phyloP scores from a whole-genome alignment of 2,329 filamentous ascomycete genomes.

The Elsinoe arachidis region DNA sequence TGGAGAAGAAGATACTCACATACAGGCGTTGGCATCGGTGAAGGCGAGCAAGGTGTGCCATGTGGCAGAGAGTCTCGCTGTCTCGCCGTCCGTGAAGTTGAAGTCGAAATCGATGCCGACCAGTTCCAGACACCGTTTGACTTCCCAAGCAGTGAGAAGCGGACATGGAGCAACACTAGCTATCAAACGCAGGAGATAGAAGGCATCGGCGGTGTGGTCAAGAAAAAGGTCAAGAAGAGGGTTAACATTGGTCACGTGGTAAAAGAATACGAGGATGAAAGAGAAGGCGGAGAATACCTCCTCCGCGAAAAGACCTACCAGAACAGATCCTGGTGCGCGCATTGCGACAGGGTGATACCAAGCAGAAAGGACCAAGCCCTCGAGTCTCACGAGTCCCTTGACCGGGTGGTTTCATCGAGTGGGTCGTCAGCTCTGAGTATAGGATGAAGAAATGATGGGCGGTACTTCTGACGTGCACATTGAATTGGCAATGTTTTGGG shows the following conservation, averaged over 20 bases:
- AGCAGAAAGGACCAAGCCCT: conserved; percentile 38
- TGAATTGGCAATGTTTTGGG: background rate
- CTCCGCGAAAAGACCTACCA: conserved; percentile 59
- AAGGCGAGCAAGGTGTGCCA: conserved; percentile 78
- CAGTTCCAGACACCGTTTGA: conserved; percentile 43
- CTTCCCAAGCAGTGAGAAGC: conserved; percentile 22
- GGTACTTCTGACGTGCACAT: background rate
- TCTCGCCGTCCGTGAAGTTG: conserved; percentile 61
- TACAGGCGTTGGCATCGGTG: conserved; percentile 76
- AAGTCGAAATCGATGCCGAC: conserved; percentile 77
- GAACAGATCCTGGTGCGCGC: conserved; percentile 79
- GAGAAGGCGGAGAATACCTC: conserved; percentile 56
- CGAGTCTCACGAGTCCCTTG: background rate
- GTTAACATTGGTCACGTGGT: conserved; percentile 76
- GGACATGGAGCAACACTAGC: conserved; percentile 53
- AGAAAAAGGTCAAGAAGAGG: conserved; percentile 78
- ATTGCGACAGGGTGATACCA: conserved; percentile 73
- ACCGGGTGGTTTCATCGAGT: conserved; percentile 1
- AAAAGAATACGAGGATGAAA: conserved; percentile 75
- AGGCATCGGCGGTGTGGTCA: conserved; percentile 78
- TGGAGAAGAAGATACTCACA: conserved; percentile 85
- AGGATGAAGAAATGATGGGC: background rate
- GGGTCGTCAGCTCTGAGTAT: conserved; percentile 7
- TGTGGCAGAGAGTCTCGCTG: conserved; percentile 74
- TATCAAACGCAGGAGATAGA: conserved; percentile 85